These are phyloP conservation scores for Aspergillus fructus DNA, from an alignment of 2,329 filamentous ascomycete genomes.

Conservation along the genomic window DNA sequence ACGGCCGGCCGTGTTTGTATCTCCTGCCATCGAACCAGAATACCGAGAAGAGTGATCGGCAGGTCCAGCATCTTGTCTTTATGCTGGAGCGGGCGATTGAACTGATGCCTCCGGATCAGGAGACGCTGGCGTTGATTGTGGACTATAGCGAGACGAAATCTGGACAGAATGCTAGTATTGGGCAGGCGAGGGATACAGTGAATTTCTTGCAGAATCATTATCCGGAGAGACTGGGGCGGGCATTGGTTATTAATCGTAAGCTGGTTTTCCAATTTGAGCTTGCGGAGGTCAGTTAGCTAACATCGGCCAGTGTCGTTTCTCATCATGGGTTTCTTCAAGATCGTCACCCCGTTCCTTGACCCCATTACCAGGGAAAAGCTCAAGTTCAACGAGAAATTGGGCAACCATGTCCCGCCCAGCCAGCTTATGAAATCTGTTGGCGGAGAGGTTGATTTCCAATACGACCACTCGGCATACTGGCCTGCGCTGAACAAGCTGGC, in stretches of 20 bases:
- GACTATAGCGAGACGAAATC: constrained; percentile 82
- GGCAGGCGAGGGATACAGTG: constrained; percentile 78
- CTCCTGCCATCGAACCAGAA: constrained; percentile 89
- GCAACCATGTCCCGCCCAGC: constrained; percentile 72
- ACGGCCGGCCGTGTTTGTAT: constrained; percentile 85
- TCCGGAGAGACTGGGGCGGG: constrained; percentile 84
- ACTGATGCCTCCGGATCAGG: constrained; percentile 81
- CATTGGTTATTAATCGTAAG: constrained; percentile 83
- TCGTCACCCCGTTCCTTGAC: constrained; percentile 95
- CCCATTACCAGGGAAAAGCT: constrained; percentile 90
- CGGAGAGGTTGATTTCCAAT: constrained; percentile 83
- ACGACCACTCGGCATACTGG: constrained; percentile 89
- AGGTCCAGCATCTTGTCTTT: constrained; percentile 91
- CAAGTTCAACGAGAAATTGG: constrained; percentile 94
- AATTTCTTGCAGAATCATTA: constrained; percentile 94
- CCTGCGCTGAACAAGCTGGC: constrained; percentile 74
- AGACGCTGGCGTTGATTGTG: constrained; percentile 82
- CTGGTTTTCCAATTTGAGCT: constrained; percentile 11
- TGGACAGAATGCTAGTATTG: constrained; percentile 73
- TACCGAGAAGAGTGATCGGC: constrained; percentile 78
- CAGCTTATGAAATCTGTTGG: constrained; percentile 80
- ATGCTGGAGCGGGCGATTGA: constrained; percentile 92
- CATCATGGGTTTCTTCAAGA: constrained; percentile 90
- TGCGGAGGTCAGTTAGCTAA: constrained; percentile 13
- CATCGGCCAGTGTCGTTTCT: constrained; percentile 73